Base-by-base conservation (phyloP, 768 basidiomycete genomes). In the Amanita rimosa region DNA sequence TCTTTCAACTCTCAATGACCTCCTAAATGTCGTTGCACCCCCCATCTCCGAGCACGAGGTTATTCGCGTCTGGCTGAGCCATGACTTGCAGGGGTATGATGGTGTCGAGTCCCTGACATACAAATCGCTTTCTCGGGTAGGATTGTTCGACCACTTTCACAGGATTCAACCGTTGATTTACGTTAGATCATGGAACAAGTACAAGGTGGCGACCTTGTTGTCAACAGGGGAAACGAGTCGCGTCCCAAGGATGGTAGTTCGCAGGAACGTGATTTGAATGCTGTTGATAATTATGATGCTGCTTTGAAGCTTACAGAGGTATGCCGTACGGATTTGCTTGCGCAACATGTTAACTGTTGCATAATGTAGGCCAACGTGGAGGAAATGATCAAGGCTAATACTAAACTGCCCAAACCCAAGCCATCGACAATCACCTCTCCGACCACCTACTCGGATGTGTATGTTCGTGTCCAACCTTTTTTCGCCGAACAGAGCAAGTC, bases 21-120 rank as follows among this genome's bases (percentile, higher is more conserved):
- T 99, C 49, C 70, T 99, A 44, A 95, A 97, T 61, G 95, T 85
- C 24, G 95, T 99, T 52, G 96, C 96, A 0, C 96, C 96, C 36
- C 96, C 96, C 10, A 98, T 98, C 57, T 89, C 94, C 21, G 94
- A 95, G 63, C 95, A 98, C 61, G 96, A 99, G 65, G 91, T 97
- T 13, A 93, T 99, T 54, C 82, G 96, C 62, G 83, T 99, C 6
- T 91, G 89, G 85, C 68, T 99, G 34, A 86, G 85, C 59, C 94
- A 98, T 66, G 93, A 96, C 55, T 94, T 99, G 94, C 73, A 77
- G 54, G 96, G 96, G 14, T 97, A 95, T 61, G 92, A 94, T 50
- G 96, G 96, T 6, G 76, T 98, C 37, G 95, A 98, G 66, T 76
- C 83, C 9, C 75, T 99, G n/a, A 88, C 93, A 21, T 98, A 96